Evolutionary conservation across 2,329 filamentous ascomycete species (phyloP).

Genomic region (Colletotrichum magnum): DNA sequence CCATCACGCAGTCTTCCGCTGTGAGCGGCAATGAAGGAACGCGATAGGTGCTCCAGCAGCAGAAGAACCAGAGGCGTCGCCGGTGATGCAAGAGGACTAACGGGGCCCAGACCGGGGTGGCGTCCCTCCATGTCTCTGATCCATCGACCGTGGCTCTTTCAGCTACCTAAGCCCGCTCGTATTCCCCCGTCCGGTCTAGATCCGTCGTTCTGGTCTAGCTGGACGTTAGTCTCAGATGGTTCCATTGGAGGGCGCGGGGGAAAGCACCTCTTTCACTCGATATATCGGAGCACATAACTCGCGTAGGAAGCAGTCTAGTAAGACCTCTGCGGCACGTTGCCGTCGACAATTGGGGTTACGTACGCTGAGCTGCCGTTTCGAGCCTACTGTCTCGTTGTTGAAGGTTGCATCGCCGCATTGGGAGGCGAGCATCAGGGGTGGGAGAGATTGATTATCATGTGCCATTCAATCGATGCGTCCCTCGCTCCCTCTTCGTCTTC

Average conservation of each 20-base stretch:
- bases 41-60: too few relatives aligned
- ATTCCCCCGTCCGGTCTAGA: background rate
- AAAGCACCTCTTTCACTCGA: background rate
- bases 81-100: background rate
- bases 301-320: too few relatives aligned
- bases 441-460: background rate
- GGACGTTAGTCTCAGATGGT: background rate
- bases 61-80: constrained; percentile 4
- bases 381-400: background rate
- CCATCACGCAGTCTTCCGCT: background rate
- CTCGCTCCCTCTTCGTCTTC: background rate
- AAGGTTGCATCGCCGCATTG: background rate
- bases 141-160: background rate
- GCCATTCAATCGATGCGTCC: background rate
- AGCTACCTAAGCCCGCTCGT: background rate
- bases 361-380: constrained; percentile 5
- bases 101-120: constrained; percentile 6
- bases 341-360: background rate
- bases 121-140: constrained; percentile 15
- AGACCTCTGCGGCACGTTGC: background rate
- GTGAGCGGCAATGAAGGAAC: background rate
- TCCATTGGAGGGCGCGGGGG: background rate
- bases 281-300: background rate
- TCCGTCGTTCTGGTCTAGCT: background rate
- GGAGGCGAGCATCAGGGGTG: background rate